phyloP scores from a whole-genome alignment of 1,139 yeast species.

The Nakaseomyces bracarensis region DNA sequence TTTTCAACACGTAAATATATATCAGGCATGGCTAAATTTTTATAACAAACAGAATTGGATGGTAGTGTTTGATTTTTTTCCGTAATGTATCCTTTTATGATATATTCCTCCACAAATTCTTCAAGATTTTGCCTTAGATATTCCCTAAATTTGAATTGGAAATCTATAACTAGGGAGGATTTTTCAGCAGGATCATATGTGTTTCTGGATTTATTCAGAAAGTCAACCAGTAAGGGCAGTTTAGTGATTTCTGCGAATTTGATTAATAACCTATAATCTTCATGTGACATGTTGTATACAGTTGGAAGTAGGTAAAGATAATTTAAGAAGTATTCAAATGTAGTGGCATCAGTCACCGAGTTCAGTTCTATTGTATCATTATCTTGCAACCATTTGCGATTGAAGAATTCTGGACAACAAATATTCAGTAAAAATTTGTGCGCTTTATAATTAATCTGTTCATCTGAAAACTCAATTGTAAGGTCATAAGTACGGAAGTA shows the following conservation, averaged over 20 bases:
- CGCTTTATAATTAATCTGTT: slow-evolving; percentile 8
- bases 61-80: slow-evolving; percentile 16
- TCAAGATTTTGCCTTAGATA: slow-evolving; percentile 41
- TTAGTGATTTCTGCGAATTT: slow-evolving; percentile 34
- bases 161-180: slow-evolving; percentile 40
- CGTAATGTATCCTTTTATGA: slow-evolving; percentile 31
- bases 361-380: background rate
- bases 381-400: background rate
- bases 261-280: slow-evolving; percentile 31
- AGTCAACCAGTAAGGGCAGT: slow-evolving; percentile 35
- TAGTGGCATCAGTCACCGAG: slow-evolving; percentile 28
- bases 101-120: slow-evolving; percentile 34
- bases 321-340: slow-evolving; percentile 35
- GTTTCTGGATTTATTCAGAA: slow-evolving; percentile 27
- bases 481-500: slow-evolving; percentile 37
- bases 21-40: slow-evolving; percentile 39
- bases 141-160: slow-evolving; percentile 40
- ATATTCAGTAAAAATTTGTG: slow-evolving; percentile 38
- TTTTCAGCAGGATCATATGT: slow-evolving; percentile 30
- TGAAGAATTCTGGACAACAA: slow-evolving; percentile 16
- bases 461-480: slow-evolving; percentile 28
- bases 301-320: slow-evolving; percentile 45
- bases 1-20: slow-evolving; percentile 37
- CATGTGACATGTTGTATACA: slow-evolving; percentile 31
- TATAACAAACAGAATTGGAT: background rate